Percentiles rank a stretch among this genome's conserved stretches.
phyloP scores from a whole-genome alignment of 1,284 basidiomycete species.

The Ceratorhiza oryzae-sativae region DNA sequence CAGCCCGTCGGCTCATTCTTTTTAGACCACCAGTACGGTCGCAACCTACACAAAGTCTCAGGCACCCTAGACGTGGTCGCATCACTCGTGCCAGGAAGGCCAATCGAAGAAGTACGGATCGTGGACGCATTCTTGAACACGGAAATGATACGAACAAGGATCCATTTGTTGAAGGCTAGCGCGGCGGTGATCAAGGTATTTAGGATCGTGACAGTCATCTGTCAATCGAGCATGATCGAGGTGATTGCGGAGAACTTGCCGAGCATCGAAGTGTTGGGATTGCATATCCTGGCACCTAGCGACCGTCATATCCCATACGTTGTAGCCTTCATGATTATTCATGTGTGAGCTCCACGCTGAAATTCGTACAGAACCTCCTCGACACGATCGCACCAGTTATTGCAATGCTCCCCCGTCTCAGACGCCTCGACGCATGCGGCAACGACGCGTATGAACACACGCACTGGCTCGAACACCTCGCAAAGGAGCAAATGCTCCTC shows the following conservation, averaged over 20 bases:
- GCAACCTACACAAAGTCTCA: conserved; percentile 22
- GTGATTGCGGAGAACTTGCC: conserved; percentile 23
- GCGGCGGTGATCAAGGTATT: conserved; percentile 1
- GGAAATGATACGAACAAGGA: conserved; percentile 33
- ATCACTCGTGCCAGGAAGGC: conserved; percentile 11
- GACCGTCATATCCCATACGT: conserved; percentile 29
- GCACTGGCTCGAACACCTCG: conserved; percentile 25
- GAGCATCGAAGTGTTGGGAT: conserved; percentile 14
- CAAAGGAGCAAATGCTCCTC: conserved; percentile 8
- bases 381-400: conserved; percentile 15
- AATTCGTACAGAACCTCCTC: conserved; percentile 1
- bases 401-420: conserved; percentile 11
- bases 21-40: conserved; percentile 6
- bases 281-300: conserved; percentile 22
- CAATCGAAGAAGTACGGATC: conserved; percentile 14
- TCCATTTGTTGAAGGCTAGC: not conserved
- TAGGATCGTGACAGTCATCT: conserved; percentile 21
- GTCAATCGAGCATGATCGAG: conserved; percentile 30
- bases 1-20: conserved; percentile 30
- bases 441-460: conserved; percentile 26
- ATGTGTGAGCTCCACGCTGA: not conserved
- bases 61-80: conserved; percentile 23
- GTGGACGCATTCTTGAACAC: conserved; percentile 26
- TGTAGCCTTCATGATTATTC: not conserved
- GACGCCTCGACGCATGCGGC: conserved; percentile 15